phyloP scores from a whole-genome alignment of 106 monocot genomes.

The Triglochin maritima region DNA sequence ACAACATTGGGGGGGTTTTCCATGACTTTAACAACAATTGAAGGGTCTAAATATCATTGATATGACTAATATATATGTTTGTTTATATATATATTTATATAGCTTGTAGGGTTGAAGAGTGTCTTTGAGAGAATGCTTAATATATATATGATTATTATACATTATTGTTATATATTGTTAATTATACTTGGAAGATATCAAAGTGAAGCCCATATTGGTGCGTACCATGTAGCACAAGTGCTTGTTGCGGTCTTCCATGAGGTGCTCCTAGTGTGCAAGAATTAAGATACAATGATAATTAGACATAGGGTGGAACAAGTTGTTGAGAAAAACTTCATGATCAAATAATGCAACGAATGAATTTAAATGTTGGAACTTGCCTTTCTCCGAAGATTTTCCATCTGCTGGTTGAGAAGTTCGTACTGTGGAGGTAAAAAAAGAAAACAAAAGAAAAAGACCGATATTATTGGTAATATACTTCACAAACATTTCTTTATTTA shows the following conservation, averaged over 20 bases:
- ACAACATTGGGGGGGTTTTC: no score
- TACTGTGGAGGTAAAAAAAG: slow-evolving; percentile 26
- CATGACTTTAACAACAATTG: no score
- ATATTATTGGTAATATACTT: not conserved
- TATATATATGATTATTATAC: no score
- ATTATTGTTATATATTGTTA: no score
- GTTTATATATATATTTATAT: no score
- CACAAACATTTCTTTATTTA: not conserved
- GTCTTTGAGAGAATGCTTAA: no score
- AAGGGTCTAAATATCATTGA: no score
- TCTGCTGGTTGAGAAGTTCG: slow-evolving; percentile 51
- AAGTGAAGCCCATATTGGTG: no score
- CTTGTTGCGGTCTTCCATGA: slow-evolving; percentile 52
- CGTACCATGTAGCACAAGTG: slow-evolving; percentile 12
- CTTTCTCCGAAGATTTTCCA: slow-evolving; percentile 55
- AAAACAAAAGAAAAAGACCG: not conserved
- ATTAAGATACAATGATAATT: not conserved
- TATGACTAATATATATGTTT: no score
- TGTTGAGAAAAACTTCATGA: not conserved
- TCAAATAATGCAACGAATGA: not conserved
- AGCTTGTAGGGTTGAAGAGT: no score
- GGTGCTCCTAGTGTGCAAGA: slow-evolving; percentile 30
- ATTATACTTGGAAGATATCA: no score
- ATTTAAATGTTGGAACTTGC: slow-evolving; percentile 11
- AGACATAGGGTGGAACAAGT: not conserved